Base-by-base conservation (phyloP, 805 yeast species). In the Ogataea angusta region DNA sequence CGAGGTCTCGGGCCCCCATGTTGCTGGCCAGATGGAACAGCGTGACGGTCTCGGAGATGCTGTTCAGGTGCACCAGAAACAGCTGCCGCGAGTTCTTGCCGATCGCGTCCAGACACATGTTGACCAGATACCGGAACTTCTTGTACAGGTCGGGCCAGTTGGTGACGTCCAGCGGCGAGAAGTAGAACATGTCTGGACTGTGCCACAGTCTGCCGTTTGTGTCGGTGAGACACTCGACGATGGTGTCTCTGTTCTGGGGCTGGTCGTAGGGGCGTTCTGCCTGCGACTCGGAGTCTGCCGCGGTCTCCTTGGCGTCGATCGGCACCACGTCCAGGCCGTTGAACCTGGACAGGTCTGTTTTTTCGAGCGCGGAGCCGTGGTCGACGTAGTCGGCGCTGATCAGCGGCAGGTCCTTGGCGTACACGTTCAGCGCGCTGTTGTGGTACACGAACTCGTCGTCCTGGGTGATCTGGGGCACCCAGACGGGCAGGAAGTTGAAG, bases 401-500 rank as follows among this genome's bases (percentile, higher is more conserved):
- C 38, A 77, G 60, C 0, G 93, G 91, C 27, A 81, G 53, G 10
- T 75, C 72, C 29, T 70, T 69, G 48, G 87, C 76, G 49, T 75
- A 78, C 1, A 82, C 65, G 49, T 80, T 74, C 38, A 85, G 62
- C 24, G 76, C 76, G 23, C 78, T 73, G 52, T 81, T 78, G 59
- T 76, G 80, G 60, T 71, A 85, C 6, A 82, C 62, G 12, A 80
- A 58, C 36, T 73, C 73, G 15, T 79, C 82, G 37, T 69, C 72
- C 10, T 69, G 66, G 1, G 82, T 73, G n/a, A 74, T 62, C 34
- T 74, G 70, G 0, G 88, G 84, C 0, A 80, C 59, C 90, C 91
- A 84, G 12, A 74, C 59, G 0, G 78, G 75, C 3, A 54, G 46
- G 41, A 62, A 63, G 34, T 53, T 53, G 36, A 61, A 57, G 12